Evolutionary conservation across 2,329 filamentous ascomycete species (phyloP).

Genomic region (Fusarium sp.): DNA sequence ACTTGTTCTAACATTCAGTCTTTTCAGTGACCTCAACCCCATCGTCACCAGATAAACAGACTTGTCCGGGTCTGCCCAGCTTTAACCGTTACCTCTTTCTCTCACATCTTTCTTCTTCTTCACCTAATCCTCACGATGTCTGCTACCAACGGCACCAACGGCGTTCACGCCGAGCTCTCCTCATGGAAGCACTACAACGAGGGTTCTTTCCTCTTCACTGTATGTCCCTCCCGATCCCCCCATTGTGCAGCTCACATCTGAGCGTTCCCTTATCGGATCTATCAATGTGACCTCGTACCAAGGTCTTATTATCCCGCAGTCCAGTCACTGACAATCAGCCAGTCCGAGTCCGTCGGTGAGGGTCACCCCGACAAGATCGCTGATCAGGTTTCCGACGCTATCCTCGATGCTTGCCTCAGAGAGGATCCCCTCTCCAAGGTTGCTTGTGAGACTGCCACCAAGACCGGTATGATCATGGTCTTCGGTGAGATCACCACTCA

Average conservation of each 20-base stretch:
- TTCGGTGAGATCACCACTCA: conserved; percentile 99
- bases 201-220: conserved; percentile 86
- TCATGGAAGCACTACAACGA: conserved; percentile 62
- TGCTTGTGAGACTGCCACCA: conserved; percentile 98
- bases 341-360: conserved; percentile 90
- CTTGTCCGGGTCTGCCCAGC: conserved; percentile 32
- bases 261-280: neutral
- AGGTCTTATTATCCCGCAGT: conserved; percentile 8
- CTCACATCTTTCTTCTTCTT: conserved; percentile 17
- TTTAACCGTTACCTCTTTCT: conserved; percentile 33
- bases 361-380: conserved; percentile 97
- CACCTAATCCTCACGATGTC: conserved; percentile 63
- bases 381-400: conserved; percentile 97
- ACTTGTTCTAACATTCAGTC: conserved; percentile 27
- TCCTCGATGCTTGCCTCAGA: conserved; percentile 96
- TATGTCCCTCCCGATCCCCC: conserved; percentile 49
- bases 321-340: conserved; percentile 38
- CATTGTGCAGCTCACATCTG: neutral
- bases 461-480: conserved; percentile 99
- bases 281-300: neutral
- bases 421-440: conserved; percentile 98
- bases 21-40: conserved; percentile 36
- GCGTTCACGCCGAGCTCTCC: conserved; percentile 45
- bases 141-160: conserved; percentile 55
- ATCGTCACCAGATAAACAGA: conserved; percentile 34